Base-by-base conservation (phyloP, 495 filamentous ascomycete species). In the Neurospora sp. region DNA sequence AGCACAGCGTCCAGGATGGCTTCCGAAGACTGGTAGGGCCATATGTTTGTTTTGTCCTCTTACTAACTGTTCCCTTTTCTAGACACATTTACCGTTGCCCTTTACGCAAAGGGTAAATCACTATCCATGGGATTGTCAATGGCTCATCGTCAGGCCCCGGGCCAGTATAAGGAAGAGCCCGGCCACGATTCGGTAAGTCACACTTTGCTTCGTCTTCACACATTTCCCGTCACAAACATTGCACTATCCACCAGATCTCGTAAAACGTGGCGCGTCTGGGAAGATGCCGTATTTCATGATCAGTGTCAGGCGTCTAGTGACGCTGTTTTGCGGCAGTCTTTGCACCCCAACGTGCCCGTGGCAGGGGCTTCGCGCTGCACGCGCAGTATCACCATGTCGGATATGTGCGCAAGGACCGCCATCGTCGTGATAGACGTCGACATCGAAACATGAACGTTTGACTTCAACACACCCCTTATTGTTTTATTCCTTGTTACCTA, bases 141-240 rank as follows among this genome's bases (percentile, higher is more conserved):
- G 81, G 80, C 80, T 74, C 81, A 82, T 72, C 81, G 81, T 62
- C 81, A 81, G 80, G 81, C 81, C 75, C 73, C 81, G 41, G 79
- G 80, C 79, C 81, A 81, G 37, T 81, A 78, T 71, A 80, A 81
- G 73, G 80, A 82, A 76, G 80, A 83, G 75, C 76, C 80, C 23
- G 76, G 78, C 69, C 76, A 79, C 73, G 81, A 82, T 73, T 79
- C 80, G 76, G 81, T 83, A 73, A 82, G 81, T 83, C 72, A 41
- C 70, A 75, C 40, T 78, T 73, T 78, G 71, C 42, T 62, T 40
- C 27, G 54, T 66, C 27, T 37, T 39, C 9, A 31, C 54, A 66
- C 54, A 35, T 35, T 66, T 66, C 23, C 27, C 54, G 14, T 35
- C 27, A 35, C 54, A 18, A 35, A 37, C 54, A 66, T 66, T 10